Evolutionary conservation across 352 stramenopile species (phyloP).

Genomic region (Phytophthora pseudosyringae): DNA sequence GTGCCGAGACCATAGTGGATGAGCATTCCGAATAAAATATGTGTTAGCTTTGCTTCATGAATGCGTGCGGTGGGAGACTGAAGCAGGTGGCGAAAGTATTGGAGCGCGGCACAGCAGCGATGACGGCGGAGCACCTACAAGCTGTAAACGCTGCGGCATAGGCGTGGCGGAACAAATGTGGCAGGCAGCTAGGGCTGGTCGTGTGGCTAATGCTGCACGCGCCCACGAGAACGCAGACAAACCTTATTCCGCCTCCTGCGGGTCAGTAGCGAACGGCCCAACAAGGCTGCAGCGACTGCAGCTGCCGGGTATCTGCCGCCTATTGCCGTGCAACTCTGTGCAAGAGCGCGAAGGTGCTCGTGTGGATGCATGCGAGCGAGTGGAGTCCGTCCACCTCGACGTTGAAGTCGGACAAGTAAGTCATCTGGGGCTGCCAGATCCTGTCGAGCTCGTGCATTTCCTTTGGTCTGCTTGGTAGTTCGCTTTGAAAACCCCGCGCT

Average conservation of each 20-base stretch:
- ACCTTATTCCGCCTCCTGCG: constrained; percentile 1
- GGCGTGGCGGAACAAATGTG: background rate
- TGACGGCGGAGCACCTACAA: background rate
- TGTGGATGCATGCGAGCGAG: constrained; percentile 1
- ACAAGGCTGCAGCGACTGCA: constrained; percentile 7
- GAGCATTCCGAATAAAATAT: constrained; percentile 29
- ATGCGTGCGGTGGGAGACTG: background rate
- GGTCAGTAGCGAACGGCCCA: background rate
- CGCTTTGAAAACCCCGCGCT: background rate
- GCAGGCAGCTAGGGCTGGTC: constrained; percentile 1
- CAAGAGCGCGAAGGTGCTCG: background rate
- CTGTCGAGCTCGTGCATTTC: background rate
- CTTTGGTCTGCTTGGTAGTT: background rate
- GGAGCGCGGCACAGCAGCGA: background rate
- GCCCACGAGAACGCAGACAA: background rate
- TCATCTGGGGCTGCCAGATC: too few species aligned
- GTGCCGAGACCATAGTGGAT: background rate
- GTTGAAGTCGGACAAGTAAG: constrained; percentile 1
- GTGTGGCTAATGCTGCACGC: constrained; percentile 1
- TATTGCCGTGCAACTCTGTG: constrained; percentile 15
- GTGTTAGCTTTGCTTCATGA: constrained; percentile 11
- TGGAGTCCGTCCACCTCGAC: constrained; percentile 9
- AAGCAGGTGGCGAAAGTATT: background rate
- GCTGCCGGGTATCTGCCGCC: background rate
- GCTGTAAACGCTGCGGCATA: background rate